Evolutionary conservation across 2,329 filamentous ascomycete species (phyloP).

Genomic region (Fusarium sp.): DNA sequence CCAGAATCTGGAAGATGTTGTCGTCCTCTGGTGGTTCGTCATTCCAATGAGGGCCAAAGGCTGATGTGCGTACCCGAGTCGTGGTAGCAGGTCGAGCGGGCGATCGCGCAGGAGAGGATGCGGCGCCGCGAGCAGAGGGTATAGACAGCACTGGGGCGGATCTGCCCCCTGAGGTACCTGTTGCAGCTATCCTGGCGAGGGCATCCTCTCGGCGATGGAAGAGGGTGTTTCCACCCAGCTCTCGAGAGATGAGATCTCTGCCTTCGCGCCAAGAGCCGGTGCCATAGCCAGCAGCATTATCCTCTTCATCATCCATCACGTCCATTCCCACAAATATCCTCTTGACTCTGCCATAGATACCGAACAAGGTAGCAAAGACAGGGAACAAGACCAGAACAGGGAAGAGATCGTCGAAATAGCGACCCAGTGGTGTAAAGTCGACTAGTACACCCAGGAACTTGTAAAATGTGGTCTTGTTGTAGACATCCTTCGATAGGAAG

Average conservation of each 20-base stretch:
- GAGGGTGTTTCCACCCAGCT: conserved; percentile 71
- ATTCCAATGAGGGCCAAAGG: conserved; percentile 48
- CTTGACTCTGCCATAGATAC: conserved; percentile 83
- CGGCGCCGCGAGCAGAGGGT: conserved; percentile 51
- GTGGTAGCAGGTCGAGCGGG: conserved; percentile 50
- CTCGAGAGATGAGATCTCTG: conserved; percentile 85
- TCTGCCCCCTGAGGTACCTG: conserved; percentile 44
- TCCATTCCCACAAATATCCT: conserved; percentile 79
- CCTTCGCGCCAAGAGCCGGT: conserved; percentile 91
- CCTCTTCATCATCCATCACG: conserved; percentile 76
- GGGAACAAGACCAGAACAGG: conserved; percentile 87
- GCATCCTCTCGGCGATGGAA: conserved; percentile 58
- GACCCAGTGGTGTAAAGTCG: conserved; percentile 80
- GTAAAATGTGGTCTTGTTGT: conserved; percentile 83
- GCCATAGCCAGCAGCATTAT: conserved; percentile 70
- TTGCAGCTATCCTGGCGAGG: conserved; percentile 46
- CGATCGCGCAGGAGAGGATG: conserved; percentile 51
- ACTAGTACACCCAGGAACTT: conserved; percentile 83
- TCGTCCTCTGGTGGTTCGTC: conserved; percentile 74
- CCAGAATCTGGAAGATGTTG: conserved; percentile 82
- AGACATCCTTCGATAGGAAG: conserved; percentile 77
- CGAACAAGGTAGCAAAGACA: conserved; percentile 84
- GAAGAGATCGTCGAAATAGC: conserved; percentile 87
- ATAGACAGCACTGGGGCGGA: conserved; percentile 59
- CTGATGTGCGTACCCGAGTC: conserved; percentile 42